Evolutionary conservation across 164 flowering plant genomes (phyloP), one percentile per base, ranked within the genome.

Genomic region (Umbilicus rupestris): DNA sequence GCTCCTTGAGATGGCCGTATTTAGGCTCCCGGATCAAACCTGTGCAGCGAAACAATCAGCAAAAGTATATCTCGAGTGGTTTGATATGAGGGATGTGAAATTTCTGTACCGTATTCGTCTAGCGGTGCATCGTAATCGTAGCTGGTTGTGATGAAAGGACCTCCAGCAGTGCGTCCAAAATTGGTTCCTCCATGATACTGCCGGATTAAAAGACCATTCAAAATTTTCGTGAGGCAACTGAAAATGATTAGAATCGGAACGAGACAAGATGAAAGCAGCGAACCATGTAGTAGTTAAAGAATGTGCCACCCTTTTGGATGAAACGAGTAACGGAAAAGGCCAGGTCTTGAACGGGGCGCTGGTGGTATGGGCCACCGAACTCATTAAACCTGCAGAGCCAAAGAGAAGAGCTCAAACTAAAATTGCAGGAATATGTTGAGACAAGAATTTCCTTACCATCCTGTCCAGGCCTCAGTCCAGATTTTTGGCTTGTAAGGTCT

Each of bases 171-270:
- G 68, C 99, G 90, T 31, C 96, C 99, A 76, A 92, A 95, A 78
- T 95, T 95, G 60, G 99, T 95, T 70, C 99, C 99, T 62, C 99
- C 99, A 78, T 94, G 97, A 64, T 82, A 94, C 99, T 94, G 80
- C 63, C 55, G 71, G 24, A 73, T 76, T 39, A 29, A 16, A 69
- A 7, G n/a, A 24, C 47, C 55, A 2, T 52, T 14, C 52, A 33
- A 28, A 66, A 31, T 26, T 12, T 46, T 19, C 49, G 47, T 50
- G 19, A 57, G n/a, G 28, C 2, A 1, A 19, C 2, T 41, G 9
- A 66, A n/a, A n/a, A 29, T 10, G 39, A 9, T 3, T 19, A 66
- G 39, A 29, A 28, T 29, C 19, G 5, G 60, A 66, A 62, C 11
- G 7, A 6, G 39, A n/a, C 5, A 9, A 52, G 26, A n/a, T 28